Base-by-base conservation (phyloP, 1,139 yeast species). In the Ogataea hybrid region DNA sequence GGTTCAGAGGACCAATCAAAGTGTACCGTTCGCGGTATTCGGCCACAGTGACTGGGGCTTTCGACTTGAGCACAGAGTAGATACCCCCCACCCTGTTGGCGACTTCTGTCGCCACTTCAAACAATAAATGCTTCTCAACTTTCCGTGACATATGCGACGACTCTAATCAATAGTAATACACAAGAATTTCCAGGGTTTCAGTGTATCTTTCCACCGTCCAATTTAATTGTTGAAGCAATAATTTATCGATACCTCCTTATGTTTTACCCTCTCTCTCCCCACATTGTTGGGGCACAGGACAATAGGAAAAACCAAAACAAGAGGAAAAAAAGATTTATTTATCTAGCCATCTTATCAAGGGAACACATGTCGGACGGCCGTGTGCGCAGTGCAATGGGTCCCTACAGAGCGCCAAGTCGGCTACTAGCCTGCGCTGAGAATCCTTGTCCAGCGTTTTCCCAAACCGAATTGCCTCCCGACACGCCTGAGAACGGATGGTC, bases 11-110 rank as follows among this genome's bases (percentile, higher is more conserved):
- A n/a, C n/a, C n/a, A n/a, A n/a, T n/a, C n/a, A n/a, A n/a, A n/a
- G n/a, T n/a, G n/a, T n/a, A n/a, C n/a, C n/a, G n/a, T n/a, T n/a
- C n/a, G n/a, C n/a, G n/a, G n/a, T n/a, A n/a, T n/a, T n/a, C n/a
- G n/a, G n/a, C n/a, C n/a, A n/a, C n/a, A n/a, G n/a, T n/a, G n/a
- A n/a, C n/a, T n/a, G n/a, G n/a, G n/a, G n/a, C n/a, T n/a, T n/a
- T n/a, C n/a, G n/a, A n/a, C n/a, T n/a, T n/a, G n/a, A n/a, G n/a
- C n/a, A n/a, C n/a, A n/a, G n/a, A n/a, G n/a, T n/a, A n/a, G n/a
- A n/a, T n/a, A n/a, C n/a, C n/a, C n/a, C 98, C 98, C 22, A 92
- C 97, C 57, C 95, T 77, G 71, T 92, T 89, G 58, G 97, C 97
- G 39, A 92, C 97, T 65, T 92, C 98, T 4, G 98, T 92, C 51